A percentile compares a stretch with the other conserved stretches of the same genome.
phyloP scores from a whole-genome alignment of 1,139 yeast genomes.

The Candida sp. region DNA sequence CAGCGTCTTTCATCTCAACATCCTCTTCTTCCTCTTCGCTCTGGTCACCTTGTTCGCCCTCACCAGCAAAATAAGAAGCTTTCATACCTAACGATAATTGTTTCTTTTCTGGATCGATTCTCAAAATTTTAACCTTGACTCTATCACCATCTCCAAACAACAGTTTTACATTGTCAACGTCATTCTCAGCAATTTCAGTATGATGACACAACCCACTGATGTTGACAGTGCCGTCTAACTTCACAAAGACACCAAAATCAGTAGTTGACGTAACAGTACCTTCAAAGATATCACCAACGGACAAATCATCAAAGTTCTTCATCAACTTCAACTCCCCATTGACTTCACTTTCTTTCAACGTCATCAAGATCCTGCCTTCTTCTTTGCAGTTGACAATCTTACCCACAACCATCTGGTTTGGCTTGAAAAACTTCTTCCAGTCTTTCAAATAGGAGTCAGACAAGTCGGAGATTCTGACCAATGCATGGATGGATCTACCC shows the following conservation, averaged over 20 bases:
- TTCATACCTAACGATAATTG: constrained; percentile 91
- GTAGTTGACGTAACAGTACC: constrained; percentile 83
- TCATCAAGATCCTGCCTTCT: constrained; percentile 70
- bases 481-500: constrained; percentile 74
- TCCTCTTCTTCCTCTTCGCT: constrained; percentile 32
- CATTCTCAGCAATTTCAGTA: constrained; percentile 79
- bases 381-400: constrained; percentile 68
- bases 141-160: constrained; percentile 89
- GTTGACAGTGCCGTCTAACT: constrained; percentile 73
- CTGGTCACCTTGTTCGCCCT: constrained; percentile 34
- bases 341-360: constrained; percentile 83
- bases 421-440: constrained; percentile 80
- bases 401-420: constrained; percentile 78
- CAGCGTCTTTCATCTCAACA: constrained; percentile 26
- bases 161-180: constrained; percentile 51
- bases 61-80: constrained; percentile 79
- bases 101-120: constrained; percentile 64
- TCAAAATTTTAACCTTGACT: constrained; percentile 82
- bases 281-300: constrained; percentile 72
- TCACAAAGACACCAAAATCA: constrained; percentile 91
- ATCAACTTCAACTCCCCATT: constrained; percentile 64
- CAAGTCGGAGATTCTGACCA: constrained; percentile 81
- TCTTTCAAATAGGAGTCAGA: constrained; percentile 84
- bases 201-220: constrained; percentile 90
- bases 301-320: constrained; percentile 66